phyloP scores from a whole-genome alignment of 83 land plant genomes.

The Thuja plicata region DNA sequence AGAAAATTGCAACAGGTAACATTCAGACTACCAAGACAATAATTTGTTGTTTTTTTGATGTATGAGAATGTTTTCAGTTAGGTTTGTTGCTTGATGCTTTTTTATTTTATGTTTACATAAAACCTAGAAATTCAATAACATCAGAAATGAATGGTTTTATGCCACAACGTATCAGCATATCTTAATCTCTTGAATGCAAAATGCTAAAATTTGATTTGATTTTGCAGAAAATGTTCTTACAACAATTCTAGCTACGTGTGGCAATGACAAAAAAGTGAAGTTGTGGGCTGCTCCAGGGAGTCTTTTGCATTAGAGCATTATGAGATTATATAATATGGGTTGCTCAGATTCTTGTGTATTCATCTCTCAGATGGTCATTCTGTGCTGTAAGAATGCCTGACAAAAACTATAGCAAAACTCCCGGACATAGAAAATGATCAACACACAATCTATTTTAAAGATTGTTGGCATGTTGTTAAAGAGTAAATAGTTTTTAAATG shows the following conservation, averaged over 20 bases:
- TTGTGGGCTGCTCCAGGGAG: conserved; percentile 64
- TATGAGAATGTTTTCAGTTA: neutral
- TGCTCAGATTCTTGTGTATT: neutral
- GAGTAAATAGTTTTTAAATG: neutral
- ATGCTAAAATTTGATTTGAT: conserved; percentile 5
- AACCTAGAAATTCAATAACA: neutral
- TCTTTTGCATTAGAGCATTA: neutral
- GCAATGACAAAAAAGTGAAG: conserved; percentile 83
- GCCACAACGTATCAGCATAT: neutral
- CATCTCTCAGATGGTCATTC: neutral
- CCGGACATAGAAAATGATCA: neutral
- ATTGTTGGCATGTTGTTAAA: neutral
- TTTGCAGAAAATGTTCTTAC: conserved; percentile 44
- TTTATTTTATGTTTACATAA: neutral
- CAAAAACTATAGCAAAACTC: neutral
- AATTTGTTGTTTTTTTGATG: neutral
- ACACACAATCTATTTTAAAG: neutral
- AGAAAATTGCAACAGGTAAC: conserved; percentile 61
- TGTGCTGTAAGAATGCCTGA: neutral
- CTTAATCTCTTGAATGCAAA: neutral
- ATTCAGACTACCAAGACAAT: neutral
- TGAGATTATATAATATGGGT: neutral
- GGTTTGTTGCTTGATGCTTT: neutral
- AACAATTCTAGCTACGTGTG: conserved; percentile 61
- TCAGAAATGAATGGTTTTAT: neutral